Base-by-base conservation (phyloP, 768 basidiomycete species). In the Suillus subaureus region DNA sequence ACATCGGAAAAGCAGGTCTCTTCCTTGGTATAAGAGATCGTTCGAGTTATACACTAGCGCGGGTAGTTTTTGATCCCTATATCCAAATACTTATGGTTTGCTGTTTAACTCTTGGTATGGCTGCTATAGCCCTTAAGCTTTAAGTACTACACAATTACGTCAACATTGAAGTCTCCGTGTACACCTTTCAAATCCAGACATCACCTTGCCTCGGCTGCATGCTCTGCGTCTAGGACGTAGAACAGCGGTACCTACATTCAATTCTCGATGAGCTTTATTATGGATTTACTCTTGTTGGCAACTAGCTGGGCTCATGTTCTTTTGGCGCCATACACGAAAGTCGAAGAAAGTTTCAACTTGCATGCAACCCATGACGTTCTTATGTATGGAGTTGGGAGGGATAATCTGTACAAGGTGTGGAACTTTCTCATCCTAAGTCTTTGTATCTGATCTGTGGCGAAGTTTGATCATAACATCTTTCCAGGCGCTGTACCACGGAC, bases 341-440 rank as follows among this genome's bases (percentile, higher is more conserved):
- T 99, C 35, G 97, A 99, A 77, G 97, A 99, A 79, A 93, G 91
- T 72, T 98, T 98, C 83, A 96, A 91, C 69, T 84, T 99, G 11
- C 97, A 99, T 73, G 96, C 94, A 0, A 84, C 84, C 0, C 94
- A 97, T 72, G 97, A 99, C 76, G 81, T 94, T 31, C 79, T 98
- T 35, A 84, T 90, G 79, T 89, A 94, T 71, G 95, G 96, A 2
- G 73, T 87, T 21, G 56, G 72, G 1, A 72, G 77, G 2, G 71
- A 73, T 4, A 75, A 70, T 40, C 74, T 93, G 33, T 72, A 68
- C 45, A 83, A 86, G 51, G 61, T 45, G 33, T 58, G 63, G 54
- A 21, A 31, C 33, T 40, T 26, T 5, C 58, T 57, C 33, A 31
- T 61, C 31, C 6, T 47, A 6, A 26, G 28, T 60, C 31, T 31